phyloP scores from a whole-genome alignment of 2,329 filamentous ascomycete species.

The Xylaria digitata region DNA sequence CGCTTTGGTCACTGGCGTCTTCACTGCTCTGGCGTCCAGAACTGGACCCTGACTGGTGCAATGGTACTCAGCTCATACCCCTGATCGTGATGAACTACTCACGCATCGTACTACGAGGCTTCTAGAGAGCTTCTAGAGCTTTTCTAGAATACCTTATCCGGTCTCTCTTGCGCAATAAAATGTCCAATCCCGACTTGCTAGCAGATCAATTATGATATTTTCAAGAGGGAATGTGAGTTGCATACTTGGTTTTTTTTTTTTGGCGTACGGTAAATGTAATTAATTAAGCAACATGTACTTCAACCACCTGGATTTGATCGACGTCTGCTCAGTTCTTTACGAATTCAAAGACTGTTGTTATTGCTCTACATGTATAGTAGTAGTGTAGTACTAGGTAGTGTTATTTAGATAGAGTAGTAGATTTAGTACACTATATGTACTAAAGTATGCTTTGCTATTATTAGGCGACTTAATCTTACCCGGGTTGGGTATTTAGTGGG shows the following conservation, averaged over 20 bases:
- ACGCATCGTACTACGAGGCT: conserved; percentile 13
- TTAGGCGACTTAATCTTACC: neutral
- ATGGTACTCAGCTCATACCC: conserved; percentile 22
- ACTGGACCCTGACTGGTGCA: conserved; percentile 10
- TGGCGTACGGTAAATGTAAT: neutral
- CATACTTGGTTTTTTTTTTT: neutral
- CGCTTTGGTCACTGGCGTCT: neutral
- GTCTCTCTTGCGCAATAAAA: neutral
- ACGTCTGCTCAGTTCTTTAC: conserved; percentile 4
- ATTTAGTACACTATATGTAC: too few species aligned
- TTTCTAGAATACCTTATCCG: conserved; percentile 21
- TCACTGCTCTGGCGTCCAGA: conserved; percentile 5
- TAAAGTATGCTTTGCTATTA: too few species aligned
- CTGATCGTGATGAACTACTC: conserved; percentile 10
- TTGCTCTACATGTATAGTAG: conserved; percentile 9
- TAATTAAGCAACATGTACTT: neutral
- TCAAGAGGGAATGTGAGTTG: neutral
- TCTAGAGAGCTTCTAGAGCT: conserved; percentile 15
- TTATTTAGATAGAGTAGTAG: too few species aligned
- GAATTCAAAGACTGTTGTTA: conserved; percentile 14
- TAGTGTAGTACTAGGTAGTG: too few species aligned
- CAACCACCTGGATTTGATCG: conserved; percentile 17
- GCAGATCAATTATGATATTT: conserved; percentile 6
- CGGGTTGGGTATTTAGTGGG: conserved; percentile 1
- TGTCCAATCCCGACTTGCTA: conserved; percentile 5